Evolutionary conservation across 1,284 basidiomycete genomes (phyloP), one percentile per base, ranked within the genome.

Genomic region (Rhizoctonia solani): DNA sequence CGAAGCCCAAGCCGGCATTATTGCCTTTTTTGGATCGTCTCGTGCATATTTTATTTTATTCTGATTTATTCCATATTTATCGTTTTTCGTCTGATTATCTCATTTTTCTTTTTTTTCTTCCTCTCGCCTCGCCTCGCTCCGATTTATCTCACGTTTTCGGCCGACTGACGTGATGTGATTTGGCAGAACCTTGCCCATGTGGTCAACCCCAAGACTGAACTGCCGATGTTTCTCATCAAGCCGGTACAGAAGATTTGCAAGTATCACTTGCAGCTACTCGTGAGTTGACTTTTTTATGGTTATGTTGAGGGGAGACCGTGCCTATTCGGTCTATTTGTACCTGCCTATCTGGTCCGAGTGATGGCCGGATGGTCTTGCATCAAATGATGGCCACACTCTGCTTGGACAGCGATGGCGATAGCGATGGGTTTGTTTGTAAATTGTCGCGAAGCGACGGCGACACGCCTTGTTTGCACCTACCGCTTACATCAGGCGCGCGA

Each of bases 121-220:
- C 37, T 39, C 16, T 8, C 16, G 9, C 9, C 37, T 39, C 9
- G 16, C 9, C 16, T 39, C 37, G 25, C 46, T 44, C 58, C 32
- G 32, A 4, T 34, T 34, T 34, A 34, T 34, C 32, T 34, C 32
- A 11, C 4, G 11, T 34, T 34, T 34, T 34, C 4, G 32, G 6
- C 19, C 41, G 14, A 44, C 41, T 66, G 41, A 66, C 61, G 19
- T 25, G 30, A 52, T 29, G 5, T 46, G 4, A 6, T 13, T 42
- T 49, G 46, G 52, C 63, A 74, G 74, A 68, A 66, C 39, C 66
- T 75, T 5, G 69, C 73, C 50, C 63, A 73, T 76, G 80, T 92
- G 79, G 89, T 92, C 79, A 88, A 91, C 74, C 85, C 87, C 73
- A 90, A 88, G 77, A 86, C 87, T 73, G 97, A 99, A 77, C 82